phyloP scores from a whole-genome alignment of 2,329 filamentous ascomycete genomes.

The Diaporthe velutina region DNA sequence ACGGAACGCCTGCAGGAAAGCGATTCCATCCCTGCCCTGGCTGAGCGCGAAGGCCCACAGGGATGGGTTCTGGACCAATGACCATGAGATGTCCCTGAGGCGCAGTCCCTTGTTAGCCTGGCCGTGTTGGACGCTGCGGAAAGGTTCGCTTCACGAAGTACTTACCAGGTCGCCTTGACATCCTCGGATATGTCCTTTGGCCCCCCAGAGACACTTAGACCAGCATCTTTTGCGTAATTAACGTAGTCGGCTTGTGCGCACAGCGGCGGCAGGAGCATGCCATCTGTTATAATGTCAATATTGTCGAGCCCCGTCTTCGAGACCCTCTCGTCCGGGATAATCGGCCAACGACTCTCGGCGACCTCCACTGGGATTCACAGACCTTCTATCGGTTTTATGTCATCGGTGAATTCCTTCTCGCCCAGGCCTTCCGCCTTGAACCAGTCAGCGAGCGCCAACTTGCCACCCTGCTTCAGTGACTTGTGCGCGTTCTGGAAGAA shows the following conservation, averaged over 20 bases:
- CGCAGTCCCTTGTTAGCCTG: slow-evolving; percentile 20
- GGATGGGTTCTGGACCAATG: slow-evolving; percentile 69
- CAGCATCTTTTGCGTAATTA: slow-evolving; percentile 60
- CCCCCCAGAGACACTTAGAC: slow-evolving; percentile 57
- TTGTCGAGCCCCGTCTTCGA: neutral
- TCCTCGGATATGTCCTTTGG: slow-evolving; percentile 70
- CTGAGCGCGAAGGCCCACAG: slow-evolving; percentile 73
- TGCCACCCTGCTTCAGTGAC: slow-evolving; percentile 63
- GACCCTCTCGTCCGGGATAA: neutral
- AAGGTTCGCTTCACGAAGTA: slow-evolving; percentile 23
- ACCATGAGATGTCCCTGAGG: slow-evolving; percentile 72
- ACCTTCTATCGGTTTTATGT: slow-evolving; percentile 73
- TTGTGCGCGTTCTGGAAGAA: slow-evolving; percentile 67
- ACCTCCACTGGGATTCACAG: slow-evolving; percentile 17
- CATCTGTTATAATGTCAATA: slow-evolving; percentile 55
- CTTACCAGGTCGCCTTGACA: slow-evolving; percentile 71
- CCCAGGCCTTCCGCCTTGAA: slow-evolving; percentile 66
- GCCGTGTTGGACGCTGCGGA: neutral
- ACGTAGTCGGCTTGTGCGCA: slow-evolving; percentile 68
- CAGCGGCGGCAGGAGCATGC: slow-evolving; percentile 71
- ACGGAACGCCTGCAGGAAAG: slow-evolving; percentile 71
- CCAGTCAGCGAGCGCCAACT: slow-evolving; percentile 72
- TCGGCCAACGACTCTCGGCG: neutral
- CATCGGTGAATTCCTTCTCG: slow-evolving; percentile 58
- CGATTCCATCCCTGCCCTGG: slow-evolving; percentile 70